phyloP scores from a whole-genome alignment of 805 yeast species.

The Pichia kluyveri region DNA sequence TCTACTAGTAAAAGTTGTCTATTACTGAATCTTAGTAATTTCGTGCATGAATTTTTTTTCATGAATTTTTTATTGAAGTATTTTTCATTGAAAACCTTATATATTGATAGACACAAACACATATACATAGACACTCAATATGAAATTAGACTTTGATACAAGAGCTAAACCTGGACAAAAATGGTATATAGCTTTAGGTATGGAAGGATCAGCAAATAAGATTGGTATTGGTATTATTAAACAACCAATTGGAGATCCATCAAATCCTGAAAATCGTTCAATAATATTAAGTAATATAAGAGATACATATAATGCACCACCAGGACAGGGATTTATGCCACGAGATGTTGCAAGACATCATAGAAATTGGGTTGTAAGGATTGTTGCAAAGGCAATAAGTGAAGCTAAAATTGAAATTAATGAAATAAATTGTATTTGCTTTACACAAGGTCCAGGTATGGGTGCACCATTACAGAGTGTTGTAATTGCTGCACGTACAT shows the following conservation, averaged over 20 bases:
- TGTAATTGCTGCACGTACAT: constrained; percentile 84
- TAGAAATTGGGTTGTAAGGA: constrained; percentile 83
- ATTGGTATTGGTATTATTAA: constrained; percentile 87
- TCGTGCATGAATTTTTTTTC: too few relatives aligned
- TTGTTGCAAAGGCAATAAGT: constrained; percentile 54
- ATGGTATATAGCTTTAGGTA: constrained; percentile 70
- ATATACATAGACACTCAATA: background rate
- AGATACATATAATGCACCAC: constrained; percentile 93
- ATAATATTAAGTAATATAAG: constrained; percentile 75
- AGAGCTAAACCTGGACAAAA: constrained; percentile 31
- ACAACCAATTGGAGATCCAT: constrained; percentile 51
- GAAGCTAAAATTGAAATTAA: constrained; percentile 44
- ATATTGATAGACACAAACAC: too few relatives aligned
- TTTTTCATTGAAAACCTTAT: too few relatives aligned
- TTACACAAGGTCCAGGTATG: constrained; percentile 99
- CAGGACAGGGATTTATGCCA: constrained; percentile 97
- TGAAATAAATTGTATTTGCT: constrained; percentile 74
- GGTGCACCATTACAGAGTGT: constrained; percentile 96
- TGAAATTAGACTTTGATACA: constrained; percentile 29
- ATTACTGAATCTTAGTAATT: too few relatives aligned
- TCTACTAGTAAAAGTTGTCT: too few relatives aligned
- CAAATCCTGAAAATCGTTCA: constrained; percentile 52
- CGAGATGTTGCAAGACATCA: constrained; percentile 96
- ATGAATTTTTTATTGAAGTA: too few relatives aligned
- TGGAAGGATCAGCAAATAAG: constrained; percentile 97